A percentile compares a stretch with the other conserved stretches of the same genome.
Conservation (phyloP, 306 rosid genomes). For the Mucuna pruriens region DNA sequence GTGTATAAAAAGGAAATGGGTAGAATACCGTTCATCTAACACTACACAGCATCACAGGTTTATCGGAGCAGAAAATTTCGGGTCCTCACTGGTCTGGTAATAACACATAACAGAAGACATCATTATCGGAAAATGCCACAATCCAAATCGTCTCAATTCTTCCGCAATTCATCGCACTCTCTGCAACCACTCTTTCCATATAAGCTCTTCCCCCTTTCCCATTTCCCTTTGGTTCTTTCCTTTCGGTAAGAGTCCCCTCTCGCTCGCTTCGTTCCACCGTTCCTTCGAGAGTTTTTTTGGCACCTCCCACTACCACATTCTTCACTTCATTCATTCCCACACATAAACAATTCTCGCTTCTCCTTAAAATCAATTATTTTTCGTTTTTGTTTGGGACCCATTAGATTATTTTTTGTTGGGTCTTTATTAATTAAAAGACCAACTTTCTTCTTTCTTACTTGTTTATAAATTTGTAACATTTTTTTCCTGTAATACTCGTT, state of each 20-base stretch:
- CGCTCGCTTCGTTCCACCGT: constrained; percentile 32
- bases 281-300: constrained; percentile 46
- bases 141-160: constrained; percentile 32
- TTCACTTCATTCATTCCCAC: not conserved
- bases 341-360: not conserved
- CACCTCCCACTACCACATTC: not conserved
- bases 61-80: constrained; percentile 46
- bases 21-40: constrained; percentile 18
- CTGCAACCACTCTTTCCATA: constrained; percentile 35
- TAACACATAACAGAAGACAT: constrained; percentile 13
- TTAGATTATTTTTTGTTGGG: not conserved
- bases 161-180: constrained; percentile 39
- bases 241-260: constrained; percentile 75
- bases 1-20: constrained; percentile 53
- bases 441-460: not conserved
- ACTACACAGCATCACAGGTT: not conserved
- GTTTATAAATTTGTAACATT: not conserved
- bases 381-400: not conserved
- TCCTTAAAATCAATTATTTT: not conserved
- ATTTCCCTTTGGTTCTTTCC: constrained; percentile 66
- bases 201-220: constrained; percentile 45
- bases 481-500: not conserved
- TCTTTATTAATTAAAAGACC: not conserved
- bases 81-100: not conserved
- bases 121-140: constrained; percentile 38